Evolutionary conservation across 2,329 filamentous ascomycete genomes (phyloP), one percentile per base, ranked within the genome.

Genomic region (Madurella mycetomatis): DNA sequence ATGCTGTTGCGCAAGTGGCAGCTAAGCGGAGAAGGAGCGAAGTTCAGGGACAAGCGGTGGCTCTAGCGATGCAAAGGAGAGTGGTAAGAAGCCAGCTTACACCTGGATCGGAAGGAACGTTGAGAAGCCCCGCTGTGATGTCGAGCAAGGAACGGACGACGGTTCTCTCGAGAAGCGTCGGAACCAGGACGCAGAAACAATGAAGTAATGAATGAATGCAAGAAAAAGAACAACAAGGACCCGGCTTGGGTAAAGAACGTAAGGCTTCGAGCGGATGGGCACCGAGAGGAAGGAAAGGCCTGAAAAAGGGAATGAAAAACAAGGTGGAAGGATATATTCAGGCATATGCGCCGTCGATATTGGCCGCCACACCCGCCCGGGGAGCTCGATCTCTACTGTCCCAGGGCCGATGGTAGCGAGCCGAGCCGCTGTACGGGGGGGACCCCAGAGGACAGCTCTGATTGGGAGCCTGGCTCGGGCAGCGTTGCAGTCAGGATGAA

Each of bases 171-270:
- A 15, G 13, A 37, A 15, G 4, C 9, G 13, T 19, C 25, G 15
- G 44, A 51, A 41, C 47, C 51, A 32, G 40, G 47, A 50, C 49
- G 9, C 17, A 37, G 11, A 37, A 15, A 5, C 13, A 41, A 51
- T 25, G 7, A 25, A 25, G 25, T 25, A 54, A 56, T 37, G 45
- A 56, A 55, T 43, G 51, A 47, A 51, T 51, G 47, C 31, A 40
- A 16, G 17, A 45, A 41, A 40, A 46, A 41, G 41, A 42, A 43
- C n/a, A 48, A 55, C 52, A 25, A 45, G 44, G 49, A 45, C 16
- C 42, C 46, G 40, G 47, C 41, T 47, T 53, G 44, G 45, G 52
- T 47, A 58, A 18, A 45, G 53, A 58, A 55, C 12, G 53, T 47
- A 52, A 48, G 12, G 52, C 41, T 45, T 44, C 13, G 43, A 48